Conservation (phyloP, 176 grass and related monocot genomes). For the Triticum aestivum region DNA sequence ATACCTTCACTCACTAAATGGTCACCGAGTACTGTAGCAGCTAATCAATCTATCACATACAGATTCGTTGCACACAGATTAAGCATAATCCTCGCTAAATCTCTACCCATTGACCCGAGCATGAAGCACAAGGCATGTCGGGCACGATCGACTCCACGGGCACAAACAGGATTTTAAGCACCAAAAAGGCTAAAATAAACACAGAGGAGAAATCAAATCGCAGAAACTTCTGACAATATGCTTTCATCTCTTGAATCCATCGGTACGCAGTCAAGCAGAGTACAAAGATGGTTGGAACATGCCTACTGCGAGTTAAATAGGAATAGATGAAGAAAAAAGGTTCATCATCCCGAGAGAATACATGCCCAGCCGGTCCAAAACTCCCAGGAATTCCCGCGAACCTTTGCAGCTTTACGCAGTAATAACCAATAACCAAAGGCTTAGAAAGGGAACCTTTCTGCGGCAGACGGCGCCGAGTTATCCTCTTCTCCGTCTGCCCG, state of each 20-base stretch:
- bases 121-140: background rate
- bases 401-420: background rate
- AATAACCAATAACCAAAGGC: background rate
- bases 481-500: background rate
- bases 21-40: background rate
- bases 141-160: background rate
- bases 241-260: background rate
- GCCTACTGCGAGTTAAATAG: background rate
- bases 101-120: background rate
- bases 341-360: slow-evolving; percentile 20
- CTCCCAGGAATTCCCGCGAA: background rate
- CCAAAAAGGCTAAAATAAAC: no score
- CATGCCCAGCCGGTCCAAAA: slow-evolving; percentile 1
- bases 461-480: background rate
- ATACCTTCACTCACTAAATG: background rate
- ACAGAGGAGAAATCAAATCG: background rate
- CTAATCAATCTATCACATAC: background rate
- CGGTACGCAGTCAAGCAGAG: background rate
- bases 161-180: no score
- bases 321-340: background rate
- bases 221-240: background rate
- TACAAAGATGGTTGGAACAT: background rate
- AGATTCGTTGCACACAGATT: background rate
- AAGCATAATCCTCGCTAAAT: background rate
- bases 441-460: background rate